Base-by-base conservation (phyloP, 106 monocot genomes). In the Ottelia alismoides region DNA sequence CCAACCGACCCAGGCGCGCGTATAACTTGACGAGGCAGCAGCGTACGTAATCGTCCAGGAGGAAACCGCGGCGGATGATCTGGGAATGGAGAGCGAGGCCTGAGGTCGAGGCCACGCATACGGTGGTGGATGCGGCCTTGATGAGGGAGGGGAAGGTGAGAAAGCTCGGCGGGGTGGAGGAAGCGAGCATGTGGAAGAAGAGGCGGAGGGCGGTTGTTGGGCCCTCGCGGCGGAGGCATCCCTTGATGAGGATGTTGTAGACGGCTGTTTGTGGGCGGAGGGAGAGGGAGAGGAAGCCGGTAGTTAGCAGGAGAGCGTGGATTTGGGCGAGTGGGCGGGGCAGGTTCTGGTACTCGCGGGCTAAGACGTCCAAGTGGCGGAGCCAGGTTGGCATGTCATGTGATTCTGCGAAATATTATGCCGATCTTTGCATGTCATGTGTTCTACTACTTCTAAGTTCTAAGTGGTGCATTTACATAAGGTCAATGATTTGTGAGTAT, bases 181-280 rank as follows among this genome's bases (percentile, higher is more conserved):
- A 31, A 27, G 25, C 3, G 52, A 83, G 71, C 71, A 75, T 78
- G 25, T 68, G 64, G 47, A 17, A 22, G 65, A 76, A 79, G 23
- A 76, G 72, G 52, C 48, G 66, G 58, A 76, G 66, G 26, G 79
- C 49, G 40, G 52, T 28, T 2, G 17, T 25, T 25, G 69, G 40
- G 3, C n/a, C 49, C 14, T 14, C 14, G 27, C 27, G 48, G 60
- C 52, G 63, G 24, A 68, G 57, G 45, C 58, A 63, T 19, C 64
- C 47, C 25, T 56, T 65, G 46, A 79, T 72, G 55, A 85, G 52
- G 65, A 74, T 70, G 72, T 85, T 85, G 79, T 65, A 85, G 54
- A 59, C 46, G 21, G 47, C 2, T 55, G 57, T 9, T 29, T 27
- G 52, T 24, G 47, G 44, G 20, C 47, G 59, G 24, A 40, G n/a